Conservation (phyloP, 257 asterid species). For the Craterostigma plantagineum region DNA sequence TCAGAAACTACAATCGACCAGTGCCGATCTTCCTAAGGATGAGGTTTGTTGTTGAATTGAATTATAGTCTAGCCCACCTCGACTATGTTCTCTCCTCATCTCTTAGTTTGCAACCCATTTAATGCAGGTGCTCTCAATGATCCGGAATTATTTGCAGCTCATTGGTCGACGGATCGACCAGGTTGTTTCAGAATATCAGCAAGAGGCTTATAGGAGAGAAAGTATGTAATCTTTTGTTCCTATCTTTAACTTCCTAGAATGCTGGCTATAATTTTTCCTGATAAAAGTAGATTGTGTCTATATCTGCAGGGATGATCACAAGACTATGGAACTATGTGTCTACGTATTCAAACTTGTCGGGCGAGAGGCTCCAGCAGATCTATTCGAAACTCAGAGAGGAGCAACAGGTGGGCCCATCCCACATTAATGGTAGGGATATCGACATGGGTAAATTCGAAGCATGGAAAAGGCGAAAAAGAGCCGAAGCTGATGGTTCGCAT, state of each 20-base stretch:
- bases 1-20: constrained; percentile 68
- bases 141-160: constrained; percentile 82
- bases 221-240: constrained; percentile 27
- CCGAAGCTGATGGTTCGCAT: constrained; percentile 57
- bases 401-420: constrained; percentile 69
- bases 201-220: constrained; percentile 72
- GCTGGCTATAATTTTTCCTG: background rate
- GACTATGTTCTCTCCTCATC: background rate
- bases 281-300: background rate
- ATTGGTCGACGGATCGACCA: constrained; percentile 90
- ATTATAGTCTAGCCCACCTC: background rate
- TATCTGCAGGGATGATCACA: constrained; percentile 63
- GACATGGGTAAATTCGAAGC: constrained; percentile 86
- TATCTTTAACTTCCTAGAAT: no score
- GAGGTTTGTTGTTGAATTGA: constrained; percentile 32
- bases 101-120: background rate
- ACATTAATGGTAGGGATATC: constrained; percentile 55
- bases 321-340: constrained; percentile 92
- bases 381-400: constrained; percentile 74
- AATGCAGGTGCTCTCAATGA: constrained; percentile 61
- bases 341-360: constrained; percentile 71
- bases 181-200: constrained; percentile 50
- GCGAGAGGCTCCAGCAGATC: constrained; percentile 84
- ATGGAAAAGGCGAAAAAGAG: constrained; percentile 88
- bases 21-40: constrained; percentile 88